A percentile compares a stretch with the other conserved stretches of the same genome.
Evolutionary conservation across 176 grass and related monocot genomes (phyloP).

Genomic region (Pontederia paniculata): DNA sequence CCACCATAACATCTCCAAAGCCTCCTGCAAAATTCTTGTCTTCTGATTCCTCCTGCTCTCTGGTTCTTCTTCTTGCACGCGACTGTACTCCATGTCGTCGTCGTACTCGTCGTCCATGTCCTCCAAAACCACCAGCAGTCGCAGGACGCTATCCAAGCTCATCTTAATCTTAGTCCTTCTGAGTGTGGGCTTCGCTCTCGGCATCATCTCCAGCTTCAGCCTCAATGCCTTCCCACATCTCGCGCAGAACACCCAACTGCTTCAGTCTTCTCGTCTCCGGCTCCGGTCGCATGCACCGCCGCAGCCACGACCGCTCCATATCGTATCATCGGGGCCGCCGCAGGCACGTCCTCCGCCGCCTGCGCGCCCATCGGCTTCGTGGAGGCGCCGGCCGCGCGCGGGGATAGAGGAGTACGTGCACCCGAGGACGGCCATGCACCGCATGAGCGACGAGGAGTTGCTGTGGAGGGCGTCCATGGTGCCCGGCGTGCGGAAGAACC

Average conservation of each 20-base stretch:
- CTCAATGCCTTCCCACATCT: background rate
- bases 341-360: background rate
- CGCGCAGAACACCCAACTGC: too few relatives aligned
- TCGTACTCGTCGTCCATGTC: too few relatives aligned
- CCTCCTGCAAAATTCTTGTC: too few relatives aligned
- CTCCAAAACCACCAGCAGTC: too few relatives aligned
- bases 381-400: too few relatives aligned
- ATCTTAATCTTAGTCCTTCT: background rate
- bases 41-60: too few relatives aligned
- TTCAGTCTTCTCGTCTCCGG: background rate
- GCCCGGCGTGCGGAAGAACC: background rate
- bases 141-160: background rate
- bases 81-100: too few relatives aligned
- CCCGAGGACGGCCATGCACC: conserved; percentile 1
- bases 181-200: background rate
- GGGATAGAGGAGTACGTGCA: background rate
- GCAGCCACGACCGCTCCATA: background rate
- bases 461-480: conserved; percentile 21
- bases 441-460: conserved; percentile 9
- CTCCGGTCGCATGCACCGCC: too few relatives aligned
- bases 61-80: too few relatives aligned
- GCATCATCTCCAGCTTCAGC: background rate
- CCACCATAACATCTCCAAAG: too few relatives aligned
- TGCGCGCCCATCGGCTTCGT: background rate
- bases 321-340: background rate